Base-by-base conservation (phyloP, 768 basidiomycete species). In the Rhizopogon roseolus region DNA sequence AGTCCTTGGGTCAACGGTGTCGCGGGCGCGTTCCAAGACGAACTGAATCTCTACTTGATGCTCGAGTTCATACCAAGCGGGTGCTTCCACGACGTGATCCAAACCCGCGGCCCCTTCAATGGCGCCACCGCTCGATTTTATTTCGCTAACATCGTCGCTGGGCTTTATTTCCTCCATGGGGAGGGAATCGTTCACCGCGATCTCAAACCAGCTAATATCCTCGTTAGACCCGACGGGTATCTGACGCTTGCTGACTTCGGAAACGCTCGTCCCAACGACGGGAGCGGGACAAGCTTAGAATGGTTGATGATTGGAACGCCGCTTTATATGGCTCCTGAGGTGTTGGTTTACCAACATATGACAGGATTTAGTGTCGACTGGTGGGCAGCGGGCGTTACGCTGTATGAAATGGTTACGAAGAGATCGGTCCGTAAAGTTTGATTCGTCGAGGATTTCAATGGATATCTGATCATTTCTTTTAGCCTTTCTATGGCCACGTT, bases 151-250 rank as follows among this genome's bases (percentile, higher is more conserved):
- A 75, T 84, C 40, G 72, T 74, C 10, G 73, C 73, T 41, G 83
- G 71, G 11, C 60, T 85, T 28, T 67, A 73, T 11, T 80, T 78
- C 59, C 62, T 85, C 1, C 75, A 79, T 50, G 52, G 54, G 0
- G 63, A 73, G 8, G 70, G 67, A n/a, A 66, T 82, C 46, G 70
- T 75, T 6, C 81, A 84, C 54, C 73, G 80, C 17, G 81, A 85
- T 60, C 52, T 85, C 17, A 84, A 84, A 60, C 81, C 82, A 2
- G 76, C 75, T 17, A 84, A 84, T 48, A 73, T 85, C 45, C 72
- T 85, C 49, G 51, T 85, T 54, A 80, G 78, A 41, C 59, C 71
- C 2, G 80, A 81, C 60, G 83, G 82, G 25, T 85, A 85, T 58
- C 68, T 84, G 27, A 63, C 68, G 53, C 55, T 85, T 1, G 73